Conservation (phyloP, 805 yeast genomes). For the Limtongia smithiae region DNA sequence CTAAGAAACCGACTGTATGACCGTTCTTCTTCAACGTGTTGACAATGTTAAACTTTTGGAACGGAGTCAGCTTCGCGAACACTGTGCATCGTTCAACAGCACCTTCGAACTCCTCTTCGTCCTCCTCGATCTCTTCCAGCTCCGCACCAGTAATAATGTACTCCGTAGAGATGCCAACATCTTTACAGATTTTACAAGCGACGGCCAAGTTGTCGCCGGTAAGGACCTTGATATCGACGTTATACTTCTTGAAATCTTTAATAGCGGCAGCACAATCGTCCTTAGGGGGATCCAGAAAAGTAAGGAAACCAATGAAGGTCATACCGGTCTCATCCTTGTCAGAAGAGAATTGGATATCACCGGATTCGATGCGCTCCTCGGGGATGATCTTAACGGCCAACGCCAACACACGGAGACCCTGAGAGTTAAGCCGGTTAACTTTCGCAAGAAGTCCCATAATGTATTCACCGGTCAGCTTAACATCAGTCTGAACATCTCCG, state of each 20-base stretch:
- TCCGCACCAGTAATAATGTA: constrained; percentile 35
- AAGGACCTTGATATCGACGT: constrained; percentile 28
- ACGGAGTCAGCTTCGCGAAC: constrained; percentile 42
- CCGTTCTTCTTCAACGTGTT: constrained; percentile 42
- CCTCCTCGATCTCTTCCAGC: constrained; percentile 51
- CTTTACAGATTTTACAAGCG: constrained; percentile 29
- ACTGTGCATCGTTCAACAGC: constrained; percentile 39
- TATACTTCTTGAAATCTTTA: constrained; percentile 25
- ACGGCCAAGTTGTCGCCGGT: constrained; percentile 30
- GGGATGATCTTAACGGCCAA: constrained; percentile 19
- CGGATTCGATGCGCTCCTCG: constrained; percentile 18
- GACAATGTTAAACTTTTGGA: constrained; percentile 49
- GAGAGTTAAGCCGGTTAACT: constrained; percentile 20
- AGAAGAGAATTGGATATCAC: constrained; percentile 18
- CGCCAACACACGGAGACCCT: constrained; percentile 28
- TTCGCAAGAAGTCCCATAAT: constrained; percentile 8
- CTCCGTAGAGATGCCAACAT: constrained; percentile 26
- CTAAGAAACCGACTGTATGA: constrained; percentile 52
- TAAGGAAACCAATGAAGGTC: constrained; percentile 26
- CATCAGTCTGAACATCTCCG: constrained; percentile 6
- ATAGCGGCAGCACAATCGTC: constrained; percentile 29
- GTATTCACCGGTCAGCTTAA: constrained; percentile 2
- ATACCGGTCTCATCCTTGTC: constrained; percentile 25
- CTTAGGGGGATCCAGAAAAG: constrained; percentile 29
- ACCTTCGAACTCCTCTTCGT: constrained; percentile 79